A percentile compares a stretch with the other conserved stretches of the same genome.
phyloP scores from a whole-genome alignment of 129 eudicot species.

The Tagetes patula region DNA sequence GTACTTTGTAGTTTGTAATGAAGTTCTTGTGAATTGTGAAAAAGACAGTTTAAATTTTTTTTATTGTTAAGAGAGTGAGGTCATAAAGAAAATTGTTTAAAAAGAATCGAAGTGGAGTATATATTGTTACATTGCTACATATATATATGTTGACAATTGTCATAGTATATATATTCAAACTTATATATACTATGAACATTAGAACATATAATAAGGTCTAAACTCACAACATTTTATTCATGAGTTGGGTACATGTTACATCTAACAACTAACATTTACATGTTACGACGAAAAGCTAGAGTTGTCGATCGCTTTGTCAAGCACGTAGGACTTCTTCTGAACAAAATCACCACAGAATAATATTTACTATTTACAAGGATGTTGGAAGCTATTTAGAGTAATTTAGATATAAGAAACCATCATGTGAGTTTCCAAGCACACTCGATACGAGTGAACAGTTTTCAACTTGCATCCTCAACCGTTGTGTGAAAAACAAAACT shows the following conservation, averaged over 20 bases:
- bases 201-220: neutral
- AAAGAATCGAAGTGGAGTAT: too few relatives aligned
- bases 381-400: neutral
- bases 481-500: constrained; percentile 86
- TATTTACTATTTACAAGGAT: constrained; percentile 14
- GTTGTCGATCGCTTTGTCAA: too few relatives aligned
- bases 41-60: neutral
- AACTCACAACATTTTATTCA: neutral
- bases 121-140: too few relatives aligned
- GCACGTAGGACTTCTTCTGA: neutral
- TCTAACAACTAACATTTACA: neutral
- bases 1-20: neutral
- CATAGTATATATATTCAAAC: neutral
- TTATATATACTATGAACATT: neutral
- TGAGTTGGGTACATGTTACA: neutral
- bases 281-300: neutral
- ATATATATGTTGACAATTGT: too few relatives aligned
- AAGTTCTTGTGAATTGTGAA: constrained; percentile 32
- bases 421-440: neutral
- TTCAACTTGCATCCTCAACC: constrained; percentile 61
- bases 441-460: neutral
- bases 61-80: too few relatives aligned
- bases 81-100: too few relatives aligned
- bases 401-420: neutral
- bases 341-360: neutral